Percentiles rank a stretch among this genome's conserved stretches.
Evolutionary conservation across 2,329 filamentous ascomycete genomes (phyloP).

Genomic region (Orbilia ellipsospora): DNA sequence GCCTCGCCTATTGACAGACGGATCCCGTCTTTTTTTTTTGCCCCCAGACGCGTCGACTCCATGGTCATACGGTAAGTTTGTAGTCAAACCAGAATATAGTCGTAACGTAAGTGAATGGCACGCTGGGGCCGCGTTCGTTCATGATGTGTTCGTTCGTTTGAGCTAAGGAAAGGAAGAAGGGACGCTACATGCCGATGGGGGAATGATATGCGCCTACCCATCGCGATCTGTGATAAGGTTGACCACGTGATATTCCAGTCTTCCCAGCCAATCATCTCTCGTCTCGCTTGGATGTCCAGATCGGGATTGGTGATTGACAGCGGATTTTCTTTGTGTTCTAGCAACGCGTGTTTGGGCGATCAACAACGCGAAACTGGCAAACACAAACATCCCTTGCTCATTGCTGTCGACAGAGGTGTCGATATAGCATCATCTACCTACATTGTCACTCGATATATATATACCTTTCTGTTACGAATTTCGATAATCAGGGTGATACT

Average conservation of each 20-base stretch:
- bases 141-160: no score
- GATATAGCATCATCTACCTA: not conserved
- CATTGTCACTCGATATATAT: not conserved
- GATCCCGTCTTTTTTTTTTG: not conserved
- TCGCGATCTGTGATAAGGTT: constrained; percentile 23
- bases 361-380: constrained; percentile 20
- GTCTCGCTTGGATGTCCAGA: constrained; percentile 24
- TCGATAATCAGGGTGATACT: no score
- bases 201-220: constrained; percentile 24
- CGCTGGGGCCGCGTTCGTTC: not conserved
- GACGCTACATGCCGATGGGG: constrained; percentile 16
- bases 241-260: constrained; percentile 39
- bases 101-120: not conserved
- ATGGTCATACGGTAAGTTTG: no score
- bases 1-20: no score
- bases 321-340: constrained; percentile 1
- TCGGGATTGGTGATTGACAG: constrained; percentile 32
- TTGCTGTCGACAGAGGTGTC: constrained; percentile 2
- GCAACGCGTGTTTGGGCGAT: constrained; percentile 37
- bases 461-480: not conserved
- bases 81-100: no score
- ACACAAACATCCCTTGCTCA: not conserved
- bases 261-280: constrained; percentile 28
- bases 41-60: not conserved
- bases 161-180: not conserved